phyloP scores from a whole-genome alignment of 352 stramenopile species.

The Phytophthora melonis region DNA sequence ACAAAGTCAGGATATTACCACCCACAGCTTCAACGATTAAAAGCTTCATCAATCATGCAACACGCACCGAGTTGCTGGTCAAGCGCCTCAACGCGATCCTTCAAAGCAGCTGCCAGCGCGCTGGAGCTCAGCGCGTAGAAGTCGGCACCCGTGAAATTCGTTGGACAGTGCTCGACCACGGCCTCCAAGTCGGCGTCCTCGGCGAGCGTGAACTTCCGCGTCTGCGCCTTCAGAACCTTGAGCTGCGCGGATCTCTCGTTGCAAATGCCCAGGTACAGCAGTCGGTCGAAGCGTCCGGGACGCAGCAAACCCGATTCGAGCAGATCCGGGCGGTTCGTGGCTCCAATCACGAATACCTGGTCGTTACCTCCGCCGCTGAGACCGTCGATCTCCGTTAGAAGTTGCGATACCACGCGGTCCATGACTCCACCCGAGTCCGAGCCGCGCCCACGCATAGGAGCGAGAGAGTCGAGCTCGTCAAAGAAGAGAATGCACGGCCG shows the following conservation, averaged over 20 bases:
- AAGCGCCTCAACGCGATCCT: slow-evolving; percentile 75
- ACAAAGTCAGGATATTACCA: slow-evolving; percentile 21
- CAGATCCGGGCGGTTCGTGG: slow-evolving; percentile 97
- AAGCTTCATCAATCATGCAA: background rate
- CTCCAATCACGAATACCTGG: slow-evolving; percentile 96
- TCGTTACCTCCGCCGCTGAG: slow-evolving; percentile 75
- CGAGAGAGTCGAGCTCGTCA: slow-evolving; percentile 93
- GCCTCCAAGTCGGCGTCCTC: slow-evolving; percentile 67
- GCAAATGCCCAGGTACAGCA: slow-evolving; percentile 88
- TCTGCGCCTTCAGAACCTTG: slow-evolving; percentile 88
- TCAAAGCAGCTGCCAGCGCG: slow-evolving; percentile 76
- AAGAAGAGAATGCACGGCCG: slow-evolving; percentile 94
- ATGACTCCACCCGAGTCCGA: slow-evolving; percentile 94
- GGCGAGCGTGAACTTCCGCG: slow-evolving; percentile 79
- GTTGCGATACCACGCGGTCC: slow-evolving; percentile 96
- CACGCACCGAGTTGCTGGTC: slow-evolving; percentile 70
- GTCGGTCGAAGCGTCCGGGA: slow-evolving; percentile 90
- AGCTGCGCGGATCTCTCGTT: slow-evolving; percentile 74
- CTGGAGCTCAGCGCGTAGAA: slow-evolving; percentile 88
- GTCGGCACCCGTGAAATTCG: slow-evolving; percentile 86
- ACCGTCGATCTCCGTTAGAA: slow-evolving; percentile 96
- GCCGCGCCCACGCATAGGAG: slow-evolving; percentile 88
- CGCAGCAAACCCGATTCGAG: slow-evolving; percentile 96
- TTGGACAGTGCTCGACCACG: slow-evolving; percentile 66
- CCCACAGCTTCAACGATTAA: slow-evolving; percentile 12